phyloP scores from a whole-genome alignment of 441 rosid genomes.

The Euphorbia schlechtendalii region DNA sequence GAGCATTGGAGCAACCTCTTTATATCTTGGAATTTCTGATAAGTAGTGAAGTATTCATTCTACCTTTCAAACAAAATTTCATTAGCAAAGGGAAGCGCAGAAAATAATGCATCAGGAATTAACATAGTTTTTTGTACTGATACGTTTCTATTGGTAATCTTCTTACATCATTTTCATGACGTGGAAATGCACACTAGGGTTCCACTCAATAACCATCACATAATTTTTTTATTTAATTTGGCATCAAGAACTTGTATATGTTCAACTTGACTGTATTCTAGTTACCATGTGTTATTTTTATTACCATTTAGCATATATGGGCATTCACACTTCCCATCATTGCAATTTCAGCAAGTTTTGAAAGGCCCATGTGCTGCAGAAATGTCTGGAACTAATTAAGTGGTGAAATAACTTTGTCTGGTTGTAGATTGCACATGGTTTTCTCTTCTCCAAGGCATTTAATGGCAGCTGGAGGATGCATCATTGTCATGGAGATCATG shows the following conservation, averaged over 20 bases:
- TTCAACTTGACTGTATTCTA: not conserved
- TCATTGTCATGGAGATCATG: conserved; percentile 62
- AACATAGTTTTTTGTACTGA: not conserved
- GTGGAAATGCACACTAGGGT: not conserved
- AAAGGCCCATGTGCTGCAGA: not conserved
- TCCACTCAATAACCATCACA: not conserved
- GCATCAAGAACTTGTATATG: not conserved
- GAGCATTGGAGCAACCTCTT: not conserved
- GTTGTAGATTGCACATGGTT: conserved; percentile 86
- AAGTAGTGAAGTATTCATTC: not conserved
- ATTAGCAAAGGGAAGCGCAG: not conserved
- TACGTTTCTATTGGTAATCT: too few relatives aligned
- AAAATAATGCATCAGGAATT: conserved; percentile 4
- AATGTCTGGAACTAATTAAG: not conserved
- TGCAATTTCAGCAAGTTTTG: not conserved
- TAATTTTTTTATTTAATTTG: not conserved
- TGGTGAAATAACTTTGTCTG: not conserved
- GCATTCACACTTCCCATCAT: not conserved
- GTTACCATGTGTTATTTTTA: too few relatives aligned
- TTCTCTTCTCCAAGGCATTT: conserved; percentile 97
- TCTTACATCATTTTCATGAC: too few relatives aligned
- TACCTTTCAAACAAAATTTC: not conserved
- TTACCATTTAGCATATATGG: too few relatives aligned
- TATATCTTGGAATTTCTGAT: not conserved
- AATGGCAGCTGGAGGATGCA: conserved; percentile 80